These are phyloP conservation scores for Stereum hirsutum DNA, from an alignment of 1,284 basidiomycete species.

Conservation along the genomic window DNA sequence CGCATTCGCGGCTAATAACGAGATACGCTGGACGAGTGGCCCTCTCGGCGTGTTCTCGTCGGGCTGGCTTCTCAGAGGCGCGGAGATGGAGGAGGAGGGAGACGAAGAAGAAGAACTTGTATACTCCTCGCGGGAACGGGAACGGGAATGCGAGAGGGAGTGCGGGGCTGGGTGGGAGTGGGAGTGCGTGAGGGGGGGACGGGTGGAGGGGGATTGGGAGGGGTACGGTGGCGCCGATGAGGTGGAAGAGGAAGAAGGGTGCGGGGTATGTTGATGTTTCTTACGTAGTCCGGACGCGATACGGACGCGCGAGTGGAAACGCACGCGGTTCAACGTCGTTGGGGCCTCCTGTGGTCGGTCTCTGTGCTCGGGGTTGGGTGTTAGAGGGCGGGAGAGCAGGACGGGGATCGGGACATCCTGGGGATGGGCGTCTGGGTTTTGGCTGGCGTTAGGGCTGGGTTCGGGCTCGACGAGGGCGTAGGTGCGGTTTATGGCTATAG, in stretches of 20 bases:
- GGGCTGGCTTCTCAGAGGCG: constrained; percentile 48
- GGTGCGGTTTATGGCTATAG: constrained; percentile 14
- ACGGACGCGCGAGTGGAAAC: constrained; percentile 46
- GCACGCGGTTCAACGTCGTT: constrained; percentile 25
- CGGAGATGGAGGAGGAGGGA: constrained; percentile 65
- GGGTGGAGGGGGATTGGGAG: too few relatives aligned
- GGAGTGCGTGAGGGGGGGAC: too few relatives aligned
- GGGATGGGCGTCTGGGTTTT: neutral
- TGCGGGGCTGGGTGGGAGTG: too few relatives aligned
- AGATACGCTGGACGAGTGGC: constrained; percentile 47
- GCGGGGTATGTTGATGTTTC: too few relatives aligned
- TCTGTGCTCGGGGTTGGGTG: constrained; percentile 6
- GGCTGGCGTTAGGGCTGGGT: neutral
- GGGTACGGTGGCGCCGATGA: too few relatives aligned
- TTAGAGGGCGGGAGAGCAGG: neutral
- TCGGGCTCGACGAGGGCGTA: constrained; percentile 8
- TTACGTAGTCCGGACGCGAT: constrained; percentile 39
- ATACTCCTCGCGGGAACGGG: constrained; percentile 1
- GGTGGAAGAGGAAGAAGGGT: too few relatives aligned
- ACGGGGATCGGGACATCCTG: neutral
- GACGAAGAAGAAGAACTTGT: constrained; percentile 47
- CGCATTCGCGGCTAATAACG: constrained; percentile 18
- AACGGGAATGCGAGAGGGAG: constrained; percentile 22
- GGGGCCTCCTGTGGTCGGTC: constrained; percentile 1
- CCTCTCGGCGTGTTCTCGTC: constrained; percentile 47